Evolutionary conservation across 1,284 basidiomycete genomes (phyloP), one percentile per base, ranked within the genome.

Genomic region (Bondarzewia mesenterica): DNA sequence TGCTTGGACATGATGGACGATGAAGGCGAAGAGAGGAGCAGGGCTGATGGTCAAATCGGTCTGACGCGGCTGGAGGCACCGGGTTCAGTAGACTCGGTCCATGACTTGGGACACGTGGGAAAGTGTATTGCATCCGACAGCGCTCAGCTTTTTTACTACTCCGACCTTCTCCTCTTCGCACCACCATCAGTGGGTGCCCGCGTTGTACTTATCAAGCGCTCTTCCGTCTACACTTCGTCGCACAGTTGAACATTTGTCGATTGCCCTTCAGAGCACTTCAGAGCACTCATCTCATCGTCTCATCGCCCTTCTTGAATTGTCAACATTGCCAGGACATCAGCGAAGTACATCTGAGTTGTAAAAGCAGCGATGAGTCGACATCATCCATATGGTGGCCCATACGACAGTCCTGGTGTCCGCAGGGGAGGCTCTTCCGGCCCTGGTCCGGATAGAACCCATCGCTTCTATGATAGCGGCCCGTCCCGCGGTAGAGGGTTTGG

Each of bases 331-430:
- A 46, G 32, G 32, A 54, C 60, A 7, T 60, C 60, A 59, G 56
- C n/a, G n/a, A n/a, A n/a, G n/a, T n/a, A n/a, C n/a, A 52, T 58
- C 52, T 59, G 60, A 64, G 65, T 41, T 51, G 54, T 66, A 57
- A 56, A 39, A n/a, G n/a, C n/a, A n/a, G n/a, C n/a, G 32, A 89
- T 90, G 87, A 88, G 87, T 68, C 85, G 88, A 58, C 89, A 92
- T 69, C 88, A 92, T 75, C 82, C 89, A 22, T 93, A 92, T 67
- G 79, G 68, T 52, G 63, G 72, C 59, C 75, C 75, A 61, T 89
- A 83, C 77, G 86, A 90, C 54, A 73, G 70, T 45, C 57, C 64
- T 27, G 56, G 63, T 54, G 67, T 75, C 54, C 77, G 75, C 51
- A 73, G 85, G 61, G 85, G 82, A 50, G 83, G 78, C 45, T 72